A percentile compares a stretch with the other conserved stretches of the same genome.
Conservation (phyloP, 2,329 filamentous ascomycete genomes). For the Aspergillus melleus region DNA sequence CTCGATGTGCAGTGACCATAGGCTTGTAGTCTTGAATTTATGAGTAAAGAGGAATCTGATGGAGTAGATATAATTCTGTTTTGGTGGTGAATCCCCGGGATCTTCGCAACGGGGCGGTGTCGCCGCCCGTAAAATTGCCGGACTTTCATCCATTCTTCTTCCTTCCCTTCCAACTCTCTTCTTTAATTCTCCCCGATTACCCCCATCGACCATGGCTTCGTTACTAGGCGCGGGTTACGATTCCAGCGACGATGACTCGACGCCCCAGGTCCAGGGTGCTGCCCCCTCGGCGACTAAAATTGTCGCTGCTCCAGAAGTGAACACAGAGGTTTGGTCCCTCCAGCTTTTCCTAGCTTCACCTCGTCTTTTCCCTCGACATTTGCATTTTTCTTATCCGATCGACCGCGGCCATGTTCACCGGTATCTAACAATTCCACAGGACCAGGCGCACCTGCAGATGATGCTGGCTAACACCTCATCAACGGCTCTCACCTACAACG, state of each 20-base stretch:
- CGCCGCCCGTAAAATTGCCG: conserved; percentile 36
- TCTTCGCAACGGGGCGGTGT: conserved; percentile 25
- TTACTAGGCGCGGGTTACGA: conserved; percentile 47
- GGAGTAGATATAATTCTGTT: neutral
- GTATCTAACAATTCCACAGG: conserved; percentile 47
- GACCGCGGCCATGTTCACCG: neutral
- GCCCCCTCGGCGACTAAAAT: conserved; percentile 39
- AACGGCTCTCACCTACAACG: conserved; percentile 53
- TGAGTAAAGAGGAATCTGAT: neutral
- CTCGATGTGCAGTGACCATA: conserved; percentile 4
- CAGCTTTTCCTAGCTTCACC: conserved; percentile 6
- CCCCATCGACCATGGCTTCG: conserved; percentile 38
- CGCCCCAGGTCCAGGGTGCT: conserved; percentile 24
- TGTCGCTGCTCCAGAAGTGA: conserved; percentile 54
- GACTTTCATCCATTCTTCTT: conserved; percentile 4
- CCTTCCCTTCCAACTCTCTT: conserved; percentile 7
- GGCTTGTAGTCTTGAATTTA: neutral
- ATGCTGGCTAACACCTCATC: conserved; percentile 54
- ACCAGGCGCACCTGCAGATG: conserved; percentile 51
- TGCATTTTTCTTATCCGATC: neutral
- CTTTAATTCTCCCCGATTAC: conserved; percentile 5
- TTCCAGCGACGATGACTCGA: conserved; percentile 51
- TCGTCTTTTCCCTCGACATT: neutral
- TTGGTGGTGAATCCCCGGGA: neutral
- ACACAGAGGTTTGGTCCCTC: conserved; percentile 57